Evolutionary conservation across 2,329 filamentous ascomycete genomes (phyloP).

Genomic region (Plectosphaerella sp.): DNA sequence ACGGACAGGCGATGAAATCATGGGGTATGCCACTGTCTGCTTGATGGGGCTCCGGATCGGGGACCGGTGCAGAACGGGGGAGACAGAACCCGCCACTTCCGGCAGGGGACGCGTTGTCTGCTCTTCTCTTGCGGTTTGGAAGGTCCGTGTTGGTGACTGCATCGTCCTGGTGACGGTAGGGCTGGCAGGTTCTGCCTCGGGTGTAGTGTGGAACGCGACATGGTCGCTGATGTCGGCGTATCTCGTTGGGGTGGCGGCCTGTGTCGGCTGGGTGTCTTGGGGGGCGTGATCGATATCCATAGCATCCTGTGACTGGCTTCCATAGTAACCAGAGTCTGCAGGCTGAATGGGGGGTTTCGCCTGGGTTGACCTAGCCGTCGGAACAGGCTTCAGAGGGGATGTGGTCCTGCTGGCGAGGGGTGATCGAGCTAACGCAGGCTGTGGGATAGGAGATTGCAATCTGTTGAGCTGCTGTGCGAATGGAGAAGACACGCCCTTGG

Average conservation of each 20-base stretch:
- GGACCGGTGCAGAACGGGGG: conserved; percentile 2
- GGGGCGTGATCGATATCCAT: conserved; percentile 28
- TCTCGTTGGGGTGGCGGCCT: conserved; percentile 8
- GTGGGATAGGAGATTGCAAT: conserved; percentile 52
- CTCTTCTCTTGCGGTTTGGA: conserved; percentile 41
- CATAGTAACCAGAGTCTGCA: conserved; percentile 68
- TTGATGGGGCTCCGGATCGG: conserved; percentile 13
- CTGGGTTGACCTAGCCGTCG: conserved; percentile 22
- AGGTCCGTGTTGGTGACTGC: conserved; percentile 30
- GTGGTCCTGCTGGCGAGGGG: conserved; percentile 27
- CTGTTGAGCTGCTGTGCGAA: conserved; percentile 45
- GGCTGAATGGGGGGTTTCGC: conserved; percentile 29
- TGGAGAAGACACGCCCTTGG: conserved; percentile 49
- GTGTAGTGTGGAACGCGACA: conserved; percentile 9
- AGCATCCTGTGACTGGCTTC: conserved; percentile 56
- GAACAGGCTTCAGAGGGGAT: conserved; percentile 25
- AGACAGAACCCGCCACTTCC: conserved; percentile 1
- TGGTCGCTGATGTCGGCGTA: conserved; percentile 6
- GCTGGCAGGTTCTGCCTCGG: conserved; percentile 12
- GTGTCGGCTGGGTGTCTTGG: conserved; percentile 15
- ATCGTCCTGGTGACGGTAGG: conserved; percentile 11
- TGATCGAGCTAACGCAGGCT: conserved; percentile 44
- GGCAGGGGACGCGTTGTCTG: conserved; percentile 24
- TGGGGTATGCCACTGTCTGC: conserved; percentile 4
- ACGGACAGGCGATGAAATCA: conserved; percentile 12